Evolutionary conservation across 2,329 filamentous ascomycete genomes (phyloP).

Genomic region (Exophiala dermatitidis): DNA sequence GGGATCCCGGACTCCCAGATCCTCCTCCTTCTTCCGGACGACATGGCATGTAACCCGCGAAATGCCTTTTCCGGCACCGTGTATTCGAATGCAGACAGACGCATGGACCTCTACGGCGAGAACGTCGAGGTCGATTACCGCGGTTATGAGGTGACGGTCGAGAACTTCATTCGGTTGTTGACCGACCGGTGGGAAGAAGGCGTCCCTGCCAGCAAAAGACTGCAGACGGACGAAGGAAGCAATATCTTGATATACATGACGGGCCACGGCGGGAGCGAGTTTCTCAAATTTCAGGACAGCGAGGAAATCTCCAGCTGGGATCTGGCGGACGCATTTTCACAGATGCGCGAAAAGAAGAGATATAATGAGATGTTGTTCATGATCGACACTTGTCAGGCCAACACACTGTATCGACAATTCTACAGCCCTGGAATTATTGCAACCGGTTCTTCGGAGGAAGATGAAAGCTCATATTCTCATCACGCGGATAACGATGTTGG

Average conservation of each 20-base stretch:
- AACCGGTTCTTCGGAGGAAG: conserved; percentile 90
- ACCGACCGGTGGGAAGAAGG: conserved; percentile 92
- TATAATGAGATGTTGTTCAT: conserved; percentile 99
- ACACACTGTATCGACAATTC: conserved; percentile 97
- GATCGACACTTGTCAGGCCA: conserved; percentile 99
- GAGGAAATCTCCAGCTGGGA: conserved; percentile 97
- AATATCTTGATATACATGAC: conserved; percentile 99
- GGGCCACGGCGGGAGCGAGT: conserved; percentile 94
- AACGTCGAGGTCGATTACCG: conserved; percentile 99
- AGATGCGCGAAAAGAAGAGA: conserved; percentile 99
- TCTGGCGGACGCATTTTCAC: conserved; percentile 91
- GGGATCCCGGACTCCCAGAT: conserved; percentile 98
- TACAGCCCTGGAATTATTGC: conserved; percentile 98
- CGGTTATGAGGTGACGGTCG: conserved; percentile 96
- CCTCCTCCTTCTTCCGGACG: conserved; percentile 98
- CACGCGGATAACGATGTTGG: conserved; percentile 97
- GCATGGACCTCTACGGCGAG: conserved; percentile 92
- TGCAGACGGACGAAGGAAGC: conserved; percentile 89
- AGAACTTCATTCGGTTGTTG: conserved; percentile 93
- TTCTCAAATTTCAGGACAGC: conserved; percentile 95
- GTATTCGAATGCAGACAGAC: conserved; percentile 95
- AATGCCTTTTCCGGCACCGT: conserved; percentile 97
- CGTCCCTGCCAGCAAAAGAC: conserved; percentile 86
- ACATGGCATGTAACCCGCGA: conserved; percentile 98
- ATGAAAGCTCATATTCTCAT: conserved; percentile 94